A percentile compares a stretch with the other conserved stretches of the same genome.
Evolutionary conservation across 352 stramenopile genomes (phyloP).

Genomic region (Pythium periplocum): DNA sequence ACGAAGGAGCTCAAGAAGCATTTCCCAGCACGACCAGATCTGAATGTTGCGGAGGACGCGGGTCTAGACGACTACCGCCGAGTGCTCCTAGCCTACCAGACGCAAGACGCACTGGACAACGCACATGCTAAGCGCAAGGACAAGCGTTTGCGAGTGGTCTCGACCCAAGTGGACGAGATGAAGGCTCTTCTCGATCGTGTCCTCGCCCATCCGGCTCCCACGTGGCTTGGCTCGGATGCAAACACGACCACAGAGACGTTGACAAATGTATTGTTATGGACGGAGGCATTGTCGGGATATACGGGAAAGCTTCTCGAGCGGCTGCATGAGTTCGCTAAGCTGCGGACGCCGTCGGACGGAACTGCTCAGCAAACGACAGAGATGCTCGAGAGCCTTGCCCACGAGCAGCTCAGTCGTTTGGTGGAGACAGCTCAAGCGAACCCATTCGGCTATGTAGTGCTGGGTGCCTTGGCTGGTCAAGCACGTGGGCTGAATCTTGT

Average conservation of each 20-base stretch:
- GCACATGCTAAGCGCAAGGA: constrained; percentile 16
- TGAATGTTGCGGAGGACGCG: constrained; percentile 17
- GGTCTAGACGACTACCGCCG: constrained; percentile 25
- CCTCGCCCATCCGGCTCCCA: neutral
- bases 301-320: constrained; percentile 6
- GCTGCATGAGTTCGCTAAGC: constrained; percentile 9
- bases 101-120: constrained; percentile 4
- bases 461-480: neutral
- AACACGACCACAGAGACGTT: constrained; percentile 1
- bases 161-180: constrained; percentile 17
- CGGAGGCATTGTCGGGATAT: constrained; percentile 13
- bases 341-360: constrained; percentile 11
- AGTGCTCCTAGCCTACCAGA: constrained; percentile 38
- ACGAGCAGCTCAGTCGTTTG: neutral
- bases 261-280: constrained; percentile 6
- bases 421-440: neutral
- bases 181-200: constrained; percentile 1
- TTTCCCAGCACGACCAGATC: constrained; percentile 24
- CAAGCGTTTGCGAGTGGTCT: constrained; percentile 16
- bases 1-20: constrained; percentile 55
- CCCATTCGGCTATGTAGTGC: neutral
- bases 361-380: constrained; percentile 5
- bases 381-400: neutral
- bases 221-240: neutral
- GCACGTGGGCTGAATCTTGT: neutral